These are phyloP conservation scores for Apiospora kogelbergensis DNA, from an alignment of 2,329 filamentous ascomycete genomes.

Conservation along the genomic window DNA sequence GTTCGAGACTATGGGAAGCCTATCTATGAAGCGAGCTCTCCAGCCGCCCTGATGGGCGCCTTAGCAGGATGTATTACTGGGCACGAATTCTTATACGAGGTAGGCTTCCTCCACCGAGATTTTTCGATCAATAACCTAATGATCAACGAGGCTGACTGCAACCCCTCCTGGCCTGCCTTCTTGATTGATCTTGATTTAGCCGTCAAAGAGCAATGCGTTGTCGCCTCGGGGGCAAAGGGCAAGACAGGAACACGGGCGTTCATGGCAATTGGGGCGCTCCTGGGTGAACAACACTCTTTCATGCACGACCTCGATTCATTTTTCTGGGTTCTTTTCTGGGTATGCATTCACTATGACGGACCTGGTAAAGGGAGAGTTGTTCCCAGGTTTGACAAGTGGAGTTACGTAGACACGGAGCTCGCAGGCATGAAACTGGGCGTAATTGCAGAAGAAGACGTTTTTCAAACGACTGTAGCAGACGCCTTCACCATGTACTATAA, in stretches of 20 bases:
- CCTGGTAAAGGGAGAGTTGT: neutral
- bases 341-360: slow-evolving; percentile 33
- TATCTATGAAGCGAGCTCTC: slow-evolving; percentile 42
- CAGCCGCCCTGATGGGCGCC: slow-evolving; percentile 33
- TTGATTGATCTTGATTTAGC: slow-evolving; percentile 42
- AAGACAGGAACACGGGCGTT: slow-evolving; percentile 39
- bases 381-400: slow-evolving; percentile 35
- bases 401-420: slow-evolving; percentile 30
- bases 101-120: slow-evolving; percentile 41
- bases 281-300: slow-evolving; percentile 36
- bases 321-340: slow-evolving; percentile 42
- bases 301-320: slow-evolving; percentile 44
- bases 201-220: slow-evolving; percentile 29
- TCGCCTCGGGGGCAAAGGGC: slow-evolving; percentile 30
- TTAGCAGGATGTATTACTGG: slow-evolving; percentile 38
- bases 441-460: slow-evolving; percentile 26
- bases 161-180: slow-evolving; percentile 38
- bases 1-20: slow-evolving; percentile 39
- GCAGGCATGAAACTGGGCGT: slow-evolving; percentile 22
- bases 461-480: slow-evolving; percentile 25
- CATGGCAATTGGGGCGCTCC: slow-evolving; percentile 39
- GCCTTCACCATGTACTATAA: slow-evolving; percentile 37
- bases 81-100: slow-evolving; percentile 35
- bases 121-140: slow-evolving; percentile 47
- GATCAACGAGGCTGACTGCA: slow-evolving; percentile 42